Base-by-base conservation (phyloP, 805 yeast species). In the Tetrapisispora fleetii region DNA sequence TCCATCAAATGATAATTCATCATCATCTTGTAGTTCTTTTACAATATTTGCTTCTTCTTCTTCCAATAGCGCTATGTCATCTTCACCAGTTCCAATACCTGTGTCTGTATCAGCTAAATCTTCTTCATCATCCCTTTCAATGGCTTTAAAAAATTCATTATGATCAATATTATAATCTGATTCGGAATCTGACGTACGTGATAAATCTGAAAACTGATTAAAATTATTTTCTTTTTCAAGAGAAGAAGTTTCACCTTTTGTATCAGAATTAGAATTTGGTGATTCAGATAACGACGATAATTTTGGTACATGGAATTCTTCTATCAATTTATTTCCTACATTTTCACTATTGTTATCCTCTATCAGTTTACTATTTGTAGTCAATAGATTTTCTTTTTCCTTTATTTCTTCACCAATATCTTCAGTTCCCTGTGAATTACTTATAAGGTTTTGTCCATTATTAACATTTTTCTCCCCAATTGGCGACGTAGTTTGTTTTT, bases 371-470 rank as follows among this genome's bases (percentile, higher is more conserved):
- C 10, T 21, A 19, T 21, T 30, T 16, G 11, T 40, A 22, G 33
- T 27, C 24, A 24, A 16, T 69, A 41, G 53, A 33, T 52, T 50
- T 35, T 51, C 51, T n/a, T 52, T 54, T 81, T 71, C 58, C 22
- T 56, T 50, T 2, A 75, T 64, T 40, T 76, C 84, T 59, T 80
- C 85, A 19, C 85, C 85, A 24, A 79, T 70, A 62, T 79, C 85
- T 58, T 55, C 53, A n/a, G 50, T 45, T 18, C 11, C 37, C 13
- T 4, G 39, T 19, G 38, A 17, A 19, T 44, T 35, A 21, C 4
- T 30, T 19, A 2, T 37, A 14, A 16, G 14, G 2, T 79, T 85
- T 42, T 78, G 78, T 52, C 47, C 36, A 46, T 51, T 36, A 46
- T 59, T 69, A 46, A 70, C 69, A 44, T 71, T 77, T 49, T 70